A percentile compares a stretch with the other conserved stretches of the same genome.
phyloP scores from a whole-genome alignment of 345 rosid species.

The Clausena lansium region DNA sequence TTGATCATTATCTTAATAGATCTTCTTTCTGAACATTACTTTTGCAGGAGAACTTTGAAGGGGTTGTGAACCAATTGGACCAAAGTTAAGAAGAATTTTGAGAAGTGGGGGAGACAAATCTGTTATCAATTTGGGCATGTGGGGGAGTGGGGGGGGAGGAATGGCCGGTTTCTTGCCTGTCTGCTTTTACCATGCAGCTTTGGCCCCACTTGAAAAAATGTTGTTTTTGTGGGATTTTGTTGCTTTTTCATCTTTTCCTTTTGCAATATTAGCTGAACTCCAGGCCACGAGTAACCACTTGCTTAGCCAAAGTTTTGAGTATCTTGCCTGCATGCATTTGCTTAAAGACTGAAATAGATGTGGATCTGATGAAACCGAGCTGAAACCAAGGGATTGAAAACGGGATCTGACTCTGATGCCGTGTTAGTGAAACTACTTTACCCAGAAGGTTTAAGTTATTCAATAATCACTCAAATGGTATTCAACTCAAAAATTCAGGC shows the following conservation, averaged over 20 bases:
- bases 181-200: conserved; percentile 25
- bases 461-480: neutral
- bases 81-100: conserved; percentile 4
- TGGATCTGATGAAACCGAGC: neutral
- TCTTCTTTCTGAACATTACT: conserved; percentile 16
- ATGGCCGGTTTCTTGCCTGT: conserved; percentile 36
- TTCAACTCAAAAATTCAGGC: neutral
- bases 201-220: conserved; percentile 24
- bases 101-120: conserved; percentile 12
- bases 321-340: neutral
- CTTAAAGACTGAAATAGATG: no score
- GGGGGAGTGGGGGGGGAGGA: conserved; percentile 15
- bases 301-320: neutral
- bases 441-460: neutral
- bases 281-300: neutral
- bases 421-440: neutral
- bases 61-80: neutral
- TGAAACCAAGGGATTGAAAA: neutral
- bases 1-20: conserved; percentile 12
- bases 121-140: conserved; percentile 26
- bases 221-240: neutral
- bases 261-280: neutral
- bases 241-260: neutral
- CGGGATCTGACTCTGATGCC: neutral
- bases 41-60: neutral